Percentiles rank a stretch among this genome's conserved stretches.
Conservation (phyloP, 441 rosid species). For the Pelargonium citronellum region DNA sequence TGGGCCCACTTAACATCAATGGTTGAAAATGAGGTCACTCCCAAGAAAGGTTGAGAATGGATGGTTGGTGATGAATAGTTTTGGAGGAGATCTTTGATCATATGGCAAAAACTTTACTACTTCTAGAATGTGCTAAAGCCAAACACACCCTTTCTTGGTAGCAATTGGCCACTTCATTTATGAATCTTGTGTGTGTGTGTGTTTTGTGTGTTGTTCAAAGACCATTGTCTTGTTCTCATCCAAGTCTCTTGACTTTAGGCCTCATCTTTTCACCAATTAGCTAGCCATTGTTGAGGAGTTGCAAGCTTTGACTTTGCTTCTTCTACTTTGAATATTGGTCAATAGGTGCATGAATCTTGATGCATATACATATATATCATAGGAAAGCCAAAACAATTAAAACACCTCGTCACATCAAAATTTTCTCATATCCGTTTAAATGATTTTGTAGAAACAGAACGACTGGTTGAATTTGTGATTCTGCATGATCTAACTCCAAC, state of each 20-base stretch:
- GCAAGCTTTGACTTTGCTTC: background rate
- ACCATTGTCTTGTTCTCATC: background rate
- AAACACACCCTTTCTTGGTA: too few relatives aligned
- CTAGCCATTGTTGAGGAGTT: background rate
- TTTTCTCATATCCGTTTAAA: too few relatives aligned
- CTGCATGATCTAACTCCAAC: too few relatives aligned
- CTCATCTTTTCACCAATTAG: background rate
- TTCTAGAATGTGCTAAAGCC: too few relatives aligned
- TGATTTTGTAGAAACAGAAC: too few relatives aligned
- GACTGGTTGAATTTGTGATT: too few relatives aligned
- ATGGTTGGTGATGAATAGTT: background rate
- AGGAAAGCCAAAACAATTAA: too few relatives aligned
- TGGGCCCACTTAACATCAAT: background rate
- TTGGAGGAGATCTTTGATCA: background rate
- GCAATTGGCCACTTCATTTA: too few relatives aligned
- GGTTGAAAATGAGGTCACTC: background rate
- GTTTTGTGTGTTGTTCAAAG: background rate
- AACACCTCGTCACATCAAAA: too few relatives aligned
- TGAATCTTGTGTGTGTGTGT: background rate
- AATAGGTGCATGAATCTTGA: background rate
- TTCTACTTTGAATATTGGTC: background rate
- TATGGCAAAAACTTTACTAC: background rate
- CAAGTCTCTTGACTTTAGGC: background rate
- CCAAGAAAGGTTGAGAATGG: background rate
- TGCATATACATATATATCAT: too few relatives aligned